Evolutionary conservation across 1,284 basidiomycete species (phyloP).

Genomic region (Trichosporon faecale): DNA sequence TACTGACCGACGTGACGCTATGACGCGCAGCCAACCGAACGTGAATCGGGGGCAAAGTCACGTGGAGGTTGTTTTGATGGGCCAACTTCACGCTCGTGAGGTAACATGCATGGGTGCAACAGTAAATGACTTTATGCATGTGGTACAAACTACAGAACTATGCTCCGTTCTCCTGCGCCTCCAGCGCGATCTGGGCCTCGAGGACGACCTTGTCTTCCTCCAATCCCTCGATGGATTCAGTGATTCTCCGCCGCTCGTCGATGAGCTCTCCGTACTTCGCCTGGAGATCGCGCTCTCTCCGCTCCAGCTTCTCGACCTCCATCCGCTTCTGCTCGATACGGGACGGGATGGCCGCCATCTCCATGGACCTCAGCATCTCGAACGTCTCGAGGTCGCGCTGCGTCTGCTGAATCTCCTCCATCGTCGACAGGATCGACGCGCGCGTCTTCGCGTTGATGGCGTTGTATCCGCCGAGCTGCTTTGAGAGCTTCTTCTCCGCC

Average conservation of each 20-base stretch:
- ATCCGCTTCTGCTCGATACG: conserved; percentile 71
- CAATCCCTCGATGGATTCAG: conserved; percentile 58
- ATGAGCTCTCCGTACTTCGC: conserved; percentile 77
- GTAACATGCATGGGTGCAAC: neutral
- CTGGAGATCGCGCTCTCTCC: conserved; percentile 72
- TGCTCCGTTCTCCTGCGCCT: conserved; percentile 36
- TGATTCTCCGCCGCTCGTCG: conserved; percentile 64
- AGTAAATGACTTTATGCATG: neutral
- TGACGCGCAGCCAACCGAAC: conserved; percentile 4
- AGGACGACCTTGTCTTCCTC: conserved; percentile 52
- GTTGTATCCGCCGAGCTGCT: conserved; percentile 87
- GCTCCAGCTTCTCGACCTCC: conserved; percentile 76
- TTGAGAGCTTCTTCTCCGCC: conserved; percentile 83
- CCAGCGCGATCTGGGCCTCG: conserved; percentile 48
- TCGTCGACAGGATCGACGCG: conserved; percentile 65
- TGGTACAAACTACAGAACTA: neutral
- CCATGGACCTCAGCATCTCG: conserved; percentile 65
- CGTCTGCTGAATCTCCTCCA: conserved; percentile 65
- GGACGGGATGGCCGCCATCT: conserved; percentile 69
- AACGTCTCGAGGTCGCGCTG: conserved; percentile 76
- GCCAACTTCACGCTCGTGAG: neutral
- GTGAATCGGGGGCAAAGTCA: conserved; percentile 5
- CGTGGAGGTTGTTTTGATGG: neutral
- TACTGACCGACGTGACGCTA: neutral
- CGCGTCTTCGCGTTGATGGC: conserved; percentile 68